Evolutionary conservation across 306 rosid genomes (phyloP), one percentile per base, ranked within the genome.

Genomic region (Ziziphus jujuba): DNA sequence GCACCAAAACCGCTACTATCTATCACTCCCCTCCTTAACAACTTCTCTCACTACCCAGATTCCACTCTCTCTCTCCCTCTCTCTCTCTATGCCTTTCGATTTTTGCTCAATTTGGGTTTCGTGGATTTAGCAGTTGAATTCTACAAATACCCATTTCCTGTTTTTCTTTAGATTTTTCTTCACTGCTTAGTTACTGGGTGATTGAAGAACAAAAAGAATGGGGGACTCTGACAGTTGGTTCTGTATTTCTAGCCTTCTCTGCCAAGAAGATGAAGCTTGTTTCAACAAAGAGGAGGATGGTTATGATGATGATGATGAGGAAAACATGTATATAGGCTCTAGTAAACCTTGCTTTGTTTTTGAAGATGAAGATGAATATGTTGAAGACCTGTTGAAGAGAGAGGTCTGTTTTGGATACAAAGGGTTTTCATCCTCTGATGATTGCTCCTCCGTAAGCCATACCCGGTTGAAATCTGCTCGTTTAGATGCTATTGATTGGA

Each of bases 1-100:
- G 95, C 95, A 91, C 88, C 65, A 84, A 87, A 87, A 71, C 83
- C 77, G 85, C 88, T 74, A 48, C 77, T 80, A 40, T 40, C 77
- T 80, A 40, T 40, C 45, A 9, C 11, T 6, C 45, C 10, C 49
- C 78, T 56, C 62, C 61, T 49, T 52, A 65, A 51, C 77, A 11
- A 3, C 59, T 54, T 60, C 78, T 28, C 33, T 55, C 81, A 63
- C 77, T 81, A 67, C 61, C 72, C 69, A 62, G 50, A 22, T 56
- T 43, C 67, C 56, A 11, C 70, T 70, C 61, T 48, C 68, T 64
- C 71, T 76, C 59, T 24, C 64, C 57, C 58, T 23, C 65, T 7
- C 48, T 53, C 53, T 36, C 44, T 15, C 63, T 20, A 14, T 59
- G 56, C 19, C 20, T 52, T 71, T 48, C 14, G 52, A 24, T 72